Base-by-base conservation (phyloP, 768 basidiomycete genomes). In the Mycena galericulata region DNA sequence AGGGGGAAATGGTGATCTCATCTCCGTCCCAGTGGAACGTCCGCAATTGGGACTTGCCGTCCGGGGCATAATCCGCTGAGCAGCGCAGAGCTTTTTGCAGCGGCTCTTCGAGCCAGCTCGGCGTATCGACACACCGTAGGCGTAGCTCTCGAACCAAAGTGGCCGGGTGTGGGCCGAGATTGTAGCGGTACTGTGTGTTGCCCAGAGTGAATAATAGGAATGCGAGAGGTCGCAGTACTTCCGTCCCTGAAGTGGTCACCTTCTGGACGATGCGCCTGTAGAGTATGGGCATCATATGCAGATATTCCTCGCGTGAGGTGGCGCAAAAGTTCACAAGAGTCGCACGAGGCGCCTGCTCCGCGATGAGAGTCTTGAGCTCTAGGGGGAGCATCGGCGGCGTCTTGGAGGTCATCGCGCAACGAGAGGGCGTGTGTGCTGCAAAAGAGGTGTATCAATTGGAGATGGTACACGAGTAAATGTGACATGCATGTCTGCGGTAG, bases 31-130 rank as follows among this genome's bases (percentile, higher is more conserved):
- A 59, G 57, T 59, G 57, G 45, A 59, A 47, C 41, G 57, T 36
- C 45, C 57, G 57, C 57, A 59, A 47, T 47, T 59, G 43, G 57
- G 57, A 59, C 57, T 47, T 59, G 43, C 57, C 45, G 24, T 61
- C 60, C 36, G 36, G 60, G 47, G 60, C 49, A 61, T 50, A 51
- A 40, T 61, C 49, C 36, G 36, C 47, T 61, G 60, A 46, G 60
- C 60, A 61, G 46, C 60, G 57, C 54, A 56, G 43, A 58, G 56
- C 56, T 32, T 50, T 38, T 36, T 47, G 58, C 32, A 43, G 29
- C 26, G 55, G 43, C 57, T 30, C 40, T 57, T n/a, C 55, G 40
- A 57, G 27, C 55, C 55, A 43, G 29, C 40, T 58, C 41, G 43
- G 59, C 5, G 22, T 49, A 17, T 38, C 24, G 32, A 46, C 17